Evolutionary conservation across 371 early-diverging fungal species (phyloP).

Genomic region (Mortierella polycephala): DNA sequence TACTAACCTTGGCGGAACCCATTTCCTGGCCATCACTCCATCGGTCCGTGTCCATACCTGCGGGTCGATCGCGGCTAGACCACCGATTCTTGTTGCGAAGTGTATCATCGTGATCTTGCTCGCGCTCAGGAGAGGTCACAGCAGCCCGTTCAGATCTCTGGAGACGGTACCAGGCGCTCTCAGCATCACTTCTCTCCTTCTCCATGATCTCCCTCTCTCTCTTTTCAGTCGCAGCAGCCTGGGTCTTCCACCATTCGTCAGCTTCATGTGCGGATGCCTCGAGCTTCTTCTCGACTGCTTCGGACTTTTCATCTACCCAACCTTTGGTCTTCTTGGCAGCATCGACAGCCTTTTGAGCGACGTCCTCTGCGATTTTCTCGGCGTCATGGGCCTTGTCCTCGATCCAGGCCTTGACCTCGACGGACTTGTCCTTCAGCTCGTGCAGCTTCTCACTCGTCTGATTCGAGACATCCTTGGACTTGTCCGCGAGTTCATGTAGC

Average conservation of each 20-base stretch:
- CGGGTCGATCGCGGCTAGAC: conserved; percentile 15
- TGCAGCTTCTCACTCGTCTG: conserved; percentile 12
- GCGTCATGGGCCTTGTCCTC: conserved; percentile 35
- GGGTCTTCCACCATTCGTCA: conserved; percentile 42
- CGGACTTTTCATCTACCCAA: conserved; percentile 25
- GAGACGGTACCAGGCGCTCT: conserved; percentile 12
- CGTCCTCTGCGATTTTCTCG: conserved; percentile 25
- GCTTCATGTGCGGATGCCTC: conserved; percentile 22
- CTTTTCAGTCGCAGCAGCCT: conserved; percentile 17
- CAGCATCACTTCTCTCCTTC: conserved; percentile 5
- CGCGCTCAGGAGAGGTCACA: background rate
- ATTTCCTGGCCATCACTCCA: conserved; percentile 30
- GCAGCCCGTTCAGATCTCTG: conserved; percentile 1
- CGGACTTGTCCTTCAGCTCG: conserved; percentile 18
- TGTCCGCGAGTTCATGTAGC: conserved; percentile 7
- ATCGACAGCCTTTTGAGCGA: conserved; percentile 25
- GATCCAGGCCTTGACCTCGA: conserved; percentile 22
- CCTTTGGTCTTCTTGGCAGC: conserved; percentile 32
- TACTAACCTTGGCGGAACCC: conserved; percentile 27
- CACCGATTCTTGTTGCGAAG: conserved; percentile 12
- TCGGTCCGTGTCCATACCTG: conserved; percentile 1
- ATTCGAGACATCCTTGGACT: background rate
- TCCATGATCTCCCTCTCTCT: conserved; percentile 4
- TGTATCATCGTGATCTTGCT: conserved; percentile 3
- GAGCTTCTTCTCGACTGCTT: conserved; percentile 23